Evolutionary conservation across 78 protist species (phyloP), one percentile per base, ranked within the genome.

Genomic region (Paratrimastix pyriformis): DNA sequence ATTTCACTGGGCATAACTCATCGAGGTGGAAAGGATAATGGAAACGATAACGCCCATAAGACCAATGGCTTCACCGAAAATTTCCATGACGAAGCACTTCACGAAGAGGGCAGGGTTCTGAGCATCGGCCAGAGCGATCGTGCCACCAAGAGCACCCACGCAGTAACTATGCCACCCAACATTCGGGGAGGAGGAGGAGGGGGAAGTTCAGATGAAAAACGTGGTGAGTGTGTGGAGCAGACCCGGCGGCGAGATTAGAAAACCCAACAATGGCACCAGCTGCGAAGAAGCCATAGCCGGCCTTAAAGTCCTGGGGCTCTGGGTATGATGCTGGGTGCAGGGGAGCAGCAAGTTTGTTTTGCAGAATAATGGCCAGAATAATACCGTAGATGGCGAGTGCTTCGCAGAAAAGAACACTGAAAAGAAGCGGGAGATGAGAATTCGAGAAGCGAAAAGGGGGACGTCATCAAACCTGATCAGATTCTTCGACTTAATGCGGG

Each of bases 351-450:
- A 43, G 55, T 68, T 46, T 60, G 50, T 60, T 11, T 39, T 52
- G 84, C 79, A 88, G n/a, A 48, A 96, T 90, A 75, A 96, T 95
- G 37, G 98, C 90, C 77, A 93, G 74, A 81, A 96, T 94, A 71
- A 96, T 87, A n/a, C 99, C 99, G 82, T 94, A 94, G 64, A 96
- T 94, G 70, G 97, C 98, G 6, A 92, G 94, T 26, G 99, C 99
- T 77, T 96, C 99, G 77, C 98, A 94, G 84, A 96, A 93, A 62
- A 96, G 84, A 50, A 96, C 83, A 59, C 84, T 77, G 72, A 48
- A 33, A 21, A 2, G 13, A 13, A 0, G 26, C 21, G 70, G 21
- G 18, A 21, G 35, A n/a, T 48, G 29, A 3, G 21, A 52, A 52
- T 26, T 52, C 18, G 18, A 21, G 18, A 21, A 18, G 21, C 18